Conservation (phyloP, 257 asterid species). For the Striga asiatica region DNA sequence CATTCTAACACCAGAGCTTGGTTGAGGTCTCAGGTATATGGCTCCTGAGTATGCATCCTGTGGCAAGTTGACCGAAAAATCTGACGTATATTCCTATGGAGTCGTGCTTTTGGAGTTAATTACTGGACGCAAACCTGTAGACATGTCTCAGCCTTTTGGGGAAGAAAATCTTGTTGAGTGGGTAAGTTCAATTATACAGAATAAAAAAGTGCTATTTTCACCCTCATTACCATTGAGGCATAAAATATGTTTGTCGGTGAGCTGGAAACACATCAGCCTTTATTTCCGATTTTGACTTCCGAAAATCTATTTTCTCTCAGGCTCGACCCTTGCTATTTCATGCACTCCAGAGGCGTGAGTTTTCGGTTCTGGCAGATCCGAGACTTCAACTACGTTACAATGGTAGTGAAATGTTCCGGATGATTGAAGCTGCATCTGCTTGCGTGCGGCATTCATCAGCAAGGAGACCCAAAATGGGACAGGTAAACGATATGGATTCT, state of each 20-base stretch:
- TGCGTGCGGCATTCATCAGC: constrained; percentile 40
- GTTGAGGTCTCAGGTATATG: constrained; percentile 52
- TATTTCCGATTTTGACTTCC: neutral
- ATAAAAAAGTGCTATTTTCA: neutral
- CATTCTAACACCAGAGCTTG: neutral
- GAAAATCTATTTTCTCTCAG: constrained; percentile 14
- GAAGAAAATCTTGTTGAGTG: constrained; percentile 47
- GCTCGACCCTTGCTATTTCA: constrained; percentile 37
- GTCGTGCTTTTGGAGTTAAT: constrained; percentile 44
- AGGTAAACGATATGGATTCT: constrained; percentile 17
- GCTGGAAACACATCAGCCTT: neutral
- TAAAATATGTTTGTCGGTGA: neutral
- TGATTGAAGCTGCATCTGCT: constrained; percentile 51
- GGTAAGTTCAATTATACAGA: constrained; percentile 30
- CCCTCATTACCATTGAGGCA: neutral
- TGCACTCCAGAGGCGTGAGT: constrained; percentile 30
- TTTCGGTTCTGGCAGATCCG: constrained; percentile 31
- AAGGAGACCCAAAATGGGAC: constrained; percentile 51
- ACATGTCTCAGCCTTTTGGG: constrained; percentile 26
- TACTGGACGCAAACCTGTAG: constrained; percentile 44
- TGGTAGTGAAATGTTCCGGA: constrained; percentile 31
- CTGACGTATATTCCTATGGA: constrained; percentile 56
- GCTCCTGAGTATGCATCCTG: constrained; percentile 89
- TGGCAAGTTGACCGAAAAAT: constrained; percentile 70
- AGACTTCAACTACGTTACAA: constrained; percentile 24